Conservation (phyloP, 352 stramenopile genomes). For the Phytophthora podocarpi region DNA sequence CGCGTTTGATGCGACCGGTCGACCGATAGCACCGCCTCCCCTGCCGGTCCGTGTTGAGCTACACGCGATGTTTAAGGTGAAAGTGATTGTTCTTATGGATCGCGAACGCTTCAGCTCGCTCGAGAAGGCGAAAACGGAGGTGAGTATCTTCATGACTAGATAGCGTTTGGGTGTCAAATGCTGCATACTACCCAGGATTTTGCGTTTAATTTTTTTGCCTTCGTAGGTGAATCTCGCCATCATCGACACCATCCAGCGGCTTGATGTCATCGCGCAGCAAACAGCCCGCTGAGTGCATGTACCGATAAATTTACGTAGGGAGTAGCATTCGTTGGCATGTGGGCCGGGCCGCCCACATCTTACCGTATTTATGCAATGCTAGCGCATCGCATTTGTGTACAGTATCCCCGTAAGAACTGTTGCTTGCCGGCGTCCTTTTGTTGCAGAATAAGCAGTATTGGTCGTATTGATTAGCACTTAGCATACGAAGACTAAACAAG, state of each 20-base stretch:
- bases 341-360: no score
- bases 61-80: constrained; percentile 63
- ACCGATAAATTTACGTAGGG: no score
- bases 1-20: constrained; percentile 36
- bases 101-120: constrained; percentile 53
- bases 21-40: constrained; percentile 30
- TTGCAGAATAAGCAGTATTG: no score
- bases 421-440: no score
- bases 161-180: no score
- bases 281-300: constrained; percentile 24
- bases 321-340: no score
- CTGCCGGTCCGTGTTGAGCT: constrained; percentile 48
- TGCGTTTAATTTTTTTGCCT: neutral
- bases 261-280: constrained; percentile 38
- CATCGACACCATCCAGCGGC: constrained; percentile 57
- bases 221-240: constrained; percentile 73
- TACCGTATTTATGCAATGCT: no score
- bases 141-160: constrained; percentile 28
- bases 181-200: neutral
- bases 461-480: no score
- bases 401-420: no score
- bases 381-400: no score
- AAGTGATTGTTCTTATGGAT: constrained; percentile 66
- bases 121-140: constrained; percentile 69
- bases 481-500: no score